Conservation (phyloP, 768 basidiomycete species). For the Pleurotus citrinopileatus region DNA sequence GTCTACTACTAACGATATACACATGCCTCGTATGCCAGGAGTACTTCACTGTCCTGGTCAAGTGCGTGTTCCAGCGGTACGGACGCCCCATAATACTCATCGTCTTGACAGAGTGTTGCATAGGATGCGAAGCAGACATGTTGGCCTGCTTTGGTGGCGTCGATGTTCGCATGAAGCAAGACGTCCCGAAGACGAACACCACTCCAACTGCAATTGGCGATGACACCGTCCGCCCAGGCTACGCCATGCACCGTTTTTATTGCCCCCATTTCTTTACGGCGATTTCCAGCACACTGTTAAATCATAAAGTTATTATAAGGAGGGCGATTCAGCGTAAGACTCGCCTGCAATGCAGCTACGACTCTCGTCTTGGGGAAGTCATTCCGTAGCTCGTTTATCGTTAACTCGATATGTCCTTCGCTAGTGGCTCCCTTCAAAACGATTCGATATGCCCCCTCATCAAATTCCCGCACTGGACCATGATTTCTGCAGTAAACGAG, state of each 20-base stretch:
- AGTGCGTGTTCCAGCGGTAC: constrained; percentile 53
- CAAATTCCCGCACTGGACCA: constrained; percentile 52
- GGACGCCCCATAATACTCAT: constrained; percentile 60
- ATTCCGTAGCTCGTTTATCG: constrained; percentile 36
- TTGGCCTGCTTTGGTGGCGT: constrained; percentile 21
- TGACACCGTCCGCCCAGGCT: constrained; percentile 66
- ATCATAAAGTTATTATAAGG: neutral
- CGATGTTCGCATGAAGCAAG: constrained; percentile 42
- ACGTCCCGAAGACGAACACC: constrained; percentile 59
- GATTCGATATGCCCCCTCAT: constrained; percentile 40
- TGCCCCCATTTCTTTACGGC: constrained; percentile 60
- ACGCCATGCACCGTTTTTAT: constrained; percentile 58
- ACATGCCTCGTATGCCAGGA: constrained; percentile 60
- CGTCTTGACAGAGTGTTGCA: constrained; percentile 60
- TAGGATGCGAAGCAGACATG: constrained; percentile 65
- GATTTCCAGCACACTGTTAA: constrained; percentile 61
- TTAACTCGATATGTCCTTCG: constrained; percentile 29
- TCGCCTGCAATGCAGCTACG: constrained; percentile 56
- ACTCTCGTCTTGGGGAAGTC: constrained; percentile 39
- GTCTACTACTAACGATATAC: neutral
- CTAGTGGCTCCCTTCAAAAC: constrained; percentile 31
- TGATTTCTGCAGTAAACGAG: constrained; percentile 76
- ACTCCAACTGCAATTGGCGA: constrained; percentile 66
- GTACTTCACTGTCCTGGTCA: constrained; percentile 43
- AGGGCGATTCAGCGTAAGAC: constrained; percentile 11